Conservation (phyloP, 73 alveolate genomes). For the Durusdinium trenchii region DNA sequence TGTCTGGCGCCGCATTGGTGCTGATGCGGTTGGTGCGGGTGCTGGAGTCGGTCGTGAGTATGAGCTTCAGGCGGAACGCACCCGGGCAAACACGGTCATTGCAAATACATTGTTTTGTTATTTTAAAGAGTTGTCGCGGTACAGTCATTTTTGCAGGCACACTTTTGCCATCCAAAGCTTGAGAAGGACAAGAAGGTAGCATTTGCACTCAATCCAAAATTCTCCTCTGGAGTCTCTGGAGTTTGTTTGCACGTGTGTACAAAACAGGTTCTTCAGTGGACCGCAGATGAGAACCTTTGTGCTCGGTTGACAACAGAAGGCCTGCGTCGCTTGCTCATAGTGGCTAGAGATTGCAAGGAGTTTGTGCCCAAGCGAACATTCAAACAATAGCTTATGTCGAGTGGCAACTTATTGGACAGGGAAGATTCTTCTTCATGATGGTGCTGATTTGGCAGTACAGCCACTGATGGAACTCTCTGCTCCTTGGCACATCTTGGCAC, state of each 20-base stretch:
- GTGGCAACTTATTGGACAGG: neutral
- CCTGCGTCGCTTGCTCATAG: too few species aligned
- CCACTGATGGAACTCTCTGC: slow-evolving; percentile 61
- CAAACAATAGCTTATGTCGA: too few species aligned
- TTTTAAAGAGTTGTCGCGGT: neutral
- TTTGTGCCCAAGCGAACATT: too few species aligned
- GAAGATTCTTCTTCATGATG: slow-evolving; percentile 60
- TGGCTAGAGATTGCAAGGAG: too few species aligned
- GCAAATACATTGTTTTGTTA: neutral
- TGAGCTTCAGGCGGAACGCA: slow-evolving; percentile 44
- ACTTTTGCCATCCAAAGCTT: slow-evolving; percentile 74
- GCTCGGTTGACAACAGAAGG: slow-evolving; percentile 87
- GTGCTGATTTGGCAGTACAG: slow-evolving; percentile 60
- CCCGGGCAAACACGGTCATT: neutral
- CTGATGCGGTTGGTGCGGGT: slow-evolving; percentile 68
- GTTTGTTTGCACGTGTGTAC: too few species aligned
- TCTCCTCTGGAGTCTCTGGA: neutral
- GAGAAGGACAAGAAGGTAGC: slow-evolving; percentile 95
- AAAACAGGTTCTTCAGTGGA: slow-evolving; percentile 70
- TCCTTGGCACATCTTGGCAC: neutral
- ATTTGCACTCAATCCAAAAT: too few species aligned
- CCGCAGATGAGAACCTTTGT: slow-evolving; percentile 84
- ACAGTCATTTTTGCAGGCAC: neutral
- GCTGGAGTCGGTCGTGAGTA: slow-evolving; percentile 67
- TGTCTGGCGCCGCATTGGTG: slow-evolving; percentile 91